Conservation (phyloP, 148 eudicot species). For the Simmondsia chinensis region DNA sequence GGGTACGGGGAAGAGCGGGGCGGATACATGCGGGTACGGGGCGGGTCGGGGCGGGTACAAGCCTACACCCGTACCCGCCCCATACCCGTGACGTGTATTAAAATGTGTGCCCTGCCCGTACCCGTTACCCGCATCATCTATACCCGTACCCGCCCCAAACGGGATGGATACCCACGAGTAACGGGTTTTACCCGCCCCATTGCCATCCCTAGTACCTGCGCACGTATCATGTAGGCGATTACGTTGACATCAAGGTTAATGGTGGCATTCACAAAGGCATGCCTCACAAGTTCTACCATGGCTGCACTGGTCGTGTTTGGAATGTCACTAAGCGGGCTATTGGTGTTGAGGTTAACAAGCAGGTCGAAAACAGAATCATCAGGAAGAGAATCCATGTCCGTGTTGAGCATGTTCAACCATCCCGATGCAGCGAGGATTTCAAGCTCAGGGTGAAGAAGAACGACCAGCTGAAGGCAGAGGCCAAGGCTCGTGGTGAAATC, state of each 20-base stretch:
- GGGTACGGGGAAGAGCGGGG: too few species aligned
- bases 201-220: too few species aligned
- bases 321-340: conserved; percentile 40
- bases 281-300: conserved; percentile 51
- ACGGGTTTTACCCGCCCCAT: too few species aligned
- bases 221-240: conserved; percentile 30
- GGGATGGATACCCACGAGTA: too few species aligned
- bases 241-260: conserved; percentile 42
- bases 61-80: too few species aligned
- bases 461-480: conserved; percentile 53
- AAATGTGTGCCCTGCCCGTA: too few species aligned
- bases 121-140: too few species aligned
- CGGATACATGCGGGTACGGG: too few species aligned
- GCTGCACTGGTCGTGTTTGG: conserved; percentile 45
- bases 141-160: too few species aligned
- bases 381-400: conserved; percentile 57
- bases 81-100: too few species aligned
- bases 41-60: too few species aligned
- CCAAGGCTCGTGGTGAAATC: conserved; percentile 38
- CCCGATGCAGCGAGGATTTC: conserved; percentile 52
- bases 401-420: conserved; percentile 42
- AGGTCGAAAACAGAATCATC: conserved; percentile 42
- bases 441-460: conserved; percentile 38
- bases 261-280: conserved; percentile 45
- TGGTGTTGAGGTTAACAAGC: conserved; percentile 41